These are phyloP conservation scores for Amanita muscaria DNA, from an alignment of 768 basidiomycete species.

Conservation along the genomic window DNA sequence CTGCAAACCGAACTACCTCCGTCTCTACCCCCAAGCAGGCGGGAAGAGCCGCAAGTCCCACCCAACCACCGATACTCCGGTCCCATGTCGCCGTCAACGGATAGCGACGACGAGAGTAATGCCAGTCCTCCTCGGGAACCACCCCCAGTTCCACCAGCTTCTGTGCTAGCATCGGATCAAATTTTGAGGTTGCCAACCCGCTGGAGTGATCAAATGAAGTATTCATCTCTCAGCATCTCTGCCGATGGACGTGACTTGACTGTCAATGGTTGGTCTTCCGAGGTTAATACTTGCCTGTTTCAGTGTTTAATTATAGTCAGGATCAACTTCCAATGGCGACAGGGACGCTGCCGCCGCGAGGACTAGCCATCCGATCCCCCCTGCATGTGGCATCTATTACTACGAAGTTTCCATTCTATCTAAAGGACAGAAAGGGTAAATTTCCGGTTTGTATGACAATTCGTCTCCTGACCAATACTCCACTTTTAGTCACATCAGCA, in stretches of 20 bases:
- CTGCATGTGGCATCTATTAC: conserved; percentile 88
- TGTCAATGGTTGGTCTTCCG: conserved; percentile 45
- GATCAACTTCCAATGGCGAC: conserved; percentile 35
- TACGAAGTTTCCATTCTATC: conserved; percentile 84
- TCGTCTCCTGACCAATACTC: conserved; percentile 5
- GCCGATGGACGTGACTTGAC: conserved; percentile 66
- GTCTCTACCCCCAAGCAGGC: conserved; percentile 29
- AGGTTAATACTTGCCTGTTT: neutral
- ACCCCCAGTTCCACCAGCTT: conserved; percentile 19
- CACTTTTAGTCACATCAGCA: conserved; percentile 58
- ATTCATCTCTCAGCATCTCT: conserved; percentile 50
- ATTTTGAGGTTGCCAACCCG: conserved; percentile 60
- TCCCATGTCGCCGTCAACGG: conserved; percentile 34
- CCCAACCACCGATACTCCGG: conserved; percentile 17
- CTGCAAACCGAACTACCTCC: conserved; percentile 48
- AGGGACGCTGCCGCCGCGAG: conserved; percentile 82
- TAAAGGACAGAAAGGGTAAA: conserved; percentile 75
- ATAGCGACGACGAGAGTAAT: conserved; percentile 63
- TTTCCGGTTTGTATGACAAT: conserved; percentile 35
- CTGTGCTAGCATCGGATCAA: conserved; percentile 26
- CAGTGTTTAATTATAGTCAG: conserved; percentile 4
- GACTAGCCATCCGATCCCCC: conserved; percentile 68
- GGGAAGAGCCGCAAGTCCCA: conserved; percentile 21
- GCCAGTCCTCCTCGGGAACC: conserved; percentile 40
- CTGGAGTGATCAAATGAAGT: conserved; percentile 68